Evolutionary conservation across 2,329 filamentous ascomycete genomes (phyloP), one percentile per base, ranked within the genome.

Genomic region (Epicoccum sorghinum): DNA sequence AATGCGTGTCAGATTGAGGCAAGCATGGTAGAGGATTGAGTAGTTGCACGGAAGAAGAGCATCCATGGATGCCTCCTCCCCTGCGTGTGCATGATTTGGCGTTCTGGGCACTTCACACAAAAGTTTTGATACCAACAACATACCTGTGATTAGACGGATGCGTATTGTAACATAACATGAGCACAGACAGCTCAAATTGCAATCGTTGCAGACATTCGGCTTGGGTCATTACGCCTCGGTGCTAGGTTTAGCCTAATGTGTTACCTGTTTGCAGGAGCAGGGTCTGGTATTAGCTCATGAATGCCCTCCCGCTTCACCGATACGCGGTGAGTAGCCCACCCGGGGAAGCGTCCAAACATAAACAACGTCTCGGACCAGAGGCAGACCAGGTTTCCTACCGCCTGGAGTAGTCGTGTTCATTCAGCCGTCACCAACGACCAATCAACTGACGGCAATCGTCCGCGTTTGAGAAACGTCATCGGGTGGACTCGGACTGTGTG

Each of bases 31-130:
- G 35, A 47, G 14, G 43, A 25, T 39, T 9, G 43, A 47, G 30
- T 30, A 42, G 30, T 32, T 35, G 14, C n/a, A 10, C 22, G 32
- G 27, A 40, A 43, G 32, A 27, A 36, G 30, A 56, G 54, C 55
- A 60, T 55, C 57, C 41, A 59, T 52, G 59, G 57, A 46, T 62
- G 46, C 51, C 18, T 64, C 10, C 43, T 42, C 58, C 60, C 53
- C 57, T 61, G 61, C 57, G 62, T 54, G 59, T 42, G 63, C 68
- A 71, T 70, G 57, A 60, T 63, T 43, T 43, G 68, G 68, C 65
- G 66, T 69, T 69, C 68, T 25, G 60, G 63, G 61, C 59, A 60
- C 60, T 56, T 65, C 57, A 58, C 58, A 60, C 45, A 61, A 63
- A 67, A 64, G 57, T 61, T 58, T 58, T 62, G 63, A 68, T 67